Conservation (phyloP, 768 basidiomycete species). For the Naganishia randhawae region DNA sequence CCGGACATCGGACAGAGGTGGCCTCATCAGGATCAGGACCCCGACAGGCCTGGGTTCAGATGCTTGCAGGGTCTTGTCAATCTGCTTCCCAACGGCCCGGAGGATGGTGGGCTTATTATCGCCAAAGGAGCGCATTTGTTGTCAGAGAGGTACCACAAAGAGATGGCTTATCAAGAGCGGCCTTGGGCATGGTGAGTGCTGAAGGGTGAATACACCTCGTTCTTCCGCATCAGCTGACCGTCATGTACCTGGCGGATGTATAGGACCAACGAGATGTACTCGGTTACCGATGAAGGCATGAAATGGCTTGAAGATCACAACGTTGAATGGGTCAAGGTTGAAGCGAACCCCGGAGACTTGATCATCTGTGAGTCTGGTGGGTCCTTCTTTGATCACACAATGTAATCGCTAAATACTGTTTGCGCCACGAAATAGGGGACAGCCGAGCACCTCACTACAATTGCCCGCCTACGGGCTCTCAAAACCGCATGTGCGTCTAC, state of each 20-base stretch:
- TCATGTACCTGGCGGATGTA: not conserved
- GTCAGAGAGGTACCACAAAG: slow-evolving; percentile 34
- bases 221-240: not conserved
- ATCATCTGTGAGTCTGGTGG: slow-evolving; percentile 41
- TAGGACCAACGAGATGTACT: slow-evolving; percentile 32
- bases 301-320: slow-evolving; percentile 44
- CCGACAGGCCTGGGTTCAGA: slow-evolving; percentile 10
- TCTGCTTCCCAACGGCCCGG: slow-evolving; percentile 36
- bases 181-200: slow-evolving; percentile 17
- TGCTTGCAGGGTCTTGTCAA: slow-evolving; percentile 33
- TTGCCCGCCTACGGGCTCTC: slow-evolving; percentile 30
- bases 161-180: slow-evolving; percentile 34
- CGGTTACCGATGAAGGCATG: slow-evolving; percentile 35
- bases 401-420: not conserved
- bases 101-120: slow-evolving; percentile 42
- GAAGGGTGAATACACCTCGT: slow-evolving; percentile 12
- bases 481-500: slow-evolving; percentile 37
- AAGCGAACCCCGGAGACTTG: slow-evolving; percentile 43
- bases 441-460: slow-evolving; percentile 35
- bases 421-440: not conserved
- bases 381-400: not conserved
- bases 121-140: slow-evolving; percentile 27
- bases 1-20: not conserved
- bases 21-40: slow-evolving; percentile 21
- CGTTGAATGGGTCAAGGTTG: slow-evolving; percentile 42